Percentiles rank a stretch among this genome's conserved stretches.
Conservation (phyloP, 805 yeast genomes). For the Candida namnaoensis region DNA sequence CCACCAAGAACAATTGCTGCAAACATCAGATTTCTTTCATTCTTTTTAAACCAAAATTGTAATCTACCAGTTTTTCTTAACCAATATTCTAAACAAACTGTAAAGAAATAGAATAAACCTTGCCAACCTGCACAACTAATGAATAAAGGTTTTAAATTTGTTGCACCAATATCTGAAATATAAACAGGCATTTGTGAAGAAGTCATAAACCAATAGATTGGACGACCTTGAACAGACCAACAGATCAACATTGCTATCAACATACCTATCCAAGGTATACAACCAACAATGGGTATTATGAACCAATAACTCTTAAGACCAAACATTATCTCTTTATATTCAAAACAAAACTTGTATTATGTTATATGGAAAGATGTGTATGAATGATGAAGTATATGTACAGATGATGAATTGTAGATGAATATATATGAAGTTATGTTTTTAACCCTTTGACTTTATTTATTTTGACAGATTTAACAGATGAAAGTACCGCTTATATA, state of each 20-base stretch:
- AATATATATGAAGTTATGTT: no score
- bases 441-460: no score
- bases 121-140: constrained; percentile 72
- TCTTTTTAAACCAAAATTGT: constrained; percentile 29
- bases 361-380: background rate
- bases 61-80: constrained; percentile 49
- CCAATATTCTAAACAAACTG: constrained; percentile 52
- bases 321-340: background rate
- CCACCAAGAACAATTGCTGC: constrained; percentile 34
- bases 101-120: constrained; percentile 62
- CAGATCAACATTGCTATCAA: constrained; percentile 65
- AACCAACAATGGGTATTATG: constrained; percentile 56
- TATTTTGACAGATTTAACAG: no score
- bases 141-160: constrained; percentile 76
- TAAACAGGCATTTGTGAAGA: constrained; percentile 46
- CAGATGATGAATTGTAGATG: no score
- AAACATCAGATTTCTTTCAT: constrained; percentile 30
- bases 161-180: constrained; percentile 84
- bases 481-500: no score
- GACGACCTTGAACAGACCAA: constrained; percentile 80
- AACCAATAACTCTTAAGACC: constrained; percentile 31
- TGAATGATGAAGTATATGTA: no score
- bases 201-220: constrained; percentile 51
- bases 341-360: no score
- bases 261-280: constrained; percentile 87